phyloP scores from a whole-genome alignment of 2,329 filamentous ascomycete species.

The Magnaporthiopsis rhizophila region DNA sequence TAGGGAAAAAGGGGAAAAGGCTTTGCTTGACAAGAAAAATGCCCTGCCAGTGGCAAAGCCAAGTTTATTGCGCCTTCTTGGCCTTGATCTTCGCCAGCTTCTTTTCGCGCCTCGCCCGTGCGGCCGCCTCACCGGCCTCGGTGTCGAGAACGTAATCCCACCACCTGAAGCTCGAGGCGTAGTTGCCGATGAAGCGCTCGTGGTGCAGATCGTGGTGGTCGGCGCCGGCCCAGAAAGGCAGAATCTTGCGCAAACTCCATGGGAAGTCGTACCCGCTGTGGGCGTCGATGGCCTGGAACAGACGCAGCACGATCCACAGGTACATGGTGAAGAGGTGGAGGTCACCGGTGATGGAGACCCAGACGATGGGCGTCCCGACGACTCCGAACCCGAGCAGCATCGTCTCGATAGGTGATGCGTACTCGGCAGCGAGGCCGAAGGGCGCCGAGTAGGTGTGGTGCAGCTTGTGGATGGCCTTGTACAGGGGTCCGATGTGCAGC shows the following conservation, averaged over 20 bases:
- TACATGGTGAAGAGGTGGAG: constrained; percentile 98
- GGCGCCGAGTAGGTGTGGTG: constrained; percentile 98
- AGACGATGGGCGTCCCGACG: constrained; percentile 73
- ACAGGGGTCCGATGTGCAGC: constrained; percentile 90
- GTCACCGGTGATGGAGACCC: constrained; percentile 74
- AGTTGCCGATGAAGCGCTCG: constrained; percentile 98
- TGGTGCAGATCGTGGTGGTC: constrained; percentile 96
- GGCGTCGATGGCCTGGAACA: constrained; percentile 96
- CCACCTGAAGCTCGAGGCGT: constrained; percentile 96
- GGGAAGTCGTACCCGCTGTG: constrained; percentile 98
- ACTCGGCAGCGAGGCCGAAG: constrained; percentile 93
- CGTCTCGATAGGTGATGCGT: constrained; percentile 93
- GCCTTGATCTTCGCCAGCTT: constrained; percentile 58
- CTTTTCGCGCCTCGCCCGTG: constrained; percentile 73
- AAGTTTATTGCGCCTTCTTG: constrained; percentile 57
- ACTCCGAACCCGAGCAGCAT: constrained; percentile 88
- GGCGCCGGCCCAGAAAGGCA: constrained; percentile 96
- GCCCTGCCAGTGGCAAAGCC: background rate
- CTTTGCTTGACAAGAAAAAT: background rate
- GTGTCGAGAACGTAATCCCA: constrained; percentile 95
- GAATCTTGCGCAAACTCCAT: constrained; percentile 84
- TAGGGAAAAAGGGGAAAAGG: background rate
- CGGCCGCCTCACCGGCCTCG: constrained; percentile 81
- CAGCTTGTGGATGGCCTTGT: constrained; percentile 97
- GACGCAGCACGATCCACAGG: constrained; percentile 81